These are phyloP conservation scores for Russula earlei DNA, from an alignment of 768 basidiomycete species.

Conservation along the genomic window DNA sequence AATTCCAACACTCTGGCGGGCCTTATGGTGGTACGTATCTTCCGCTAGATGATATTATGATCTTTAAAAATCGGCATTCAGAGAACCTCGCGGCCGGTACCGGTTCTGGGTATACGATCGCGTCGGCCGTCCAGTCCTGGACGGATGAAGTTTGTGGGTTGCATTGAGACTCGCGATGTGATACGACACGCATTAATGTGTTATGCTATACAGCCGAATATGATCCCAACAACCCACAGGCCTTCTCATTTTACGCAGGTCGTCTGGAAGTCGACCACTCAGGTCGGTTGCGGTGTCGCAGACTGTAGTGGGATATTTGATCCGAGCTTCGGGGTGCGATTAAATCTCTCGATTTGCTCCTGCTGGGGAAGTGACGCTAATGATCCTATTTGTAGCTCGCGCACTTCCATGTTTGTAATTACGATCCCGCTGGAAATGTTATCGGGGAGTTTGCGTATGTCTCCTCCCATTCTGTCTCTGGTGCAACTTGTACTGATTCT, in stretches of 20 bases:
- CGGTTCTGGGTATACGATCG: slow-evolving; percentile 40
- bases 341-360: not conserved
- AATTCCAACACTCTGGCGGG: slow-evolving; percentile 62
- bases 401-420: slow-evolving; percentile 62
- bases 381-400: slow-evolving; percentile 33
- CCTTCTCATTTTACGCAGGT: slow-evolving; percentile 71
- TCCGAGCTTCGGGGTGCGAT: slow-evolving; percentile 43
- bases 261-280: slow-evolving; percentile 59
- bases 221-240: slow-evolving; percentile 42
- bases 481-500: not conserved
- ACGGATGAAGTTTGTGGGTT: slow-evolving; percentile 56
- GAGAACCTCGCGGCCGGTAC: slow-evolving; percentile 73
- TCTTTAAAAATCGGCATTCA: slow-evolving; percentile 20
- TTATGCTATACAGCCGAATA: slow-evolving; percentile 39
- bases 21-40: slow-evolving; percentile 43
- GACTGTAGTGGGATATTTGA: slow-evolving; percentile 44
- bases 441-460: slow-evolving; percentile 52
- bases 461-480: not conserved
- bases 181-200: not conserved
- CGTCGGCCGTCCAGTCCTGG: slow-evolving; percentile 48
- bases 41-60: not conserved
- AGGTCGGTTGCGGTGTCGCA: slow-evolving; percentile 55
- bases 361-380: not conserved
- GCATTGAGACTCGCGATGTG: not conserved
- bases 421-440: slow-evolving; percentile 55